These are phyloP conservation scores for Clitopilus passeckerianus DNA, from an alignment of 768 basidiomycete species.

Conservation along the genomic window DNA sequence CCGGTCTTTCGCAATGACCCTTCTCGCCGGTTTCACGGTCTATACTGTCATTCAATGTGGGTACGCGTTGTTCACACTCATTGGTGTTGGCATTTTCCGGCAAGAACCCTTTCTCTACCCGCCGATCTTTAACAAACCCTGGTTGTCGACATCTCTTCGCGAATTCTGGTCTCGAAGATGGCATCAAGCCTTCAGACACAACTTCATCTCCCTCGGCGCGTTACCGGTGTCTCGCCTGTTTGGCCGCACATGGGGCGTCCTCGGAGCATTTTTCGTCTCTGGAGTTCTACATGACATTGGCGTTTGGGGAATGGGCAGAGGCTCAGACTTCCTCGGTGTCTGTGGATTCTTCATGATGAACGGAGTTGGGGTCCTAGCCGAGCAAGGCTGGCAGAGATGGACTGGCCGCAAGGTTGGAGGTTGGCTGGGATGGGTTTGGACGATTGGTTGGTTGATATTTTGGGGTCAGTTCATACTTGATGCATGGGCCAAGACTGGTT, in stretches of 20 bases:
- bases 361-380: conserved; percentile 46
- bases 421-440: conserved; percentile 47
- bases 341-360: conserved; percentile 54
- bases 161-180: conserved; percentile 63
- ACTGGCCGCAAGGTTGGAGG: conserved; percentile 48
- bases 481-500: conserved; percentile 39
- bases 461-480: conserved; percentile 49
- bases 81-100: conserved; percentile 39
- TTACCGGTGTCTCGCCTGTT: conserved; percentile 34
- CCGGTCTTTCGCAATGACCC: conserved; percentile 39
- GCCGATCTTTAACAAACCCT: conserved; percentile 56
- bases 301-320: conserved; percentile 53
- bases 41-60: conserved; percentile 38
- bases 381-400: conserved; percentile 36
- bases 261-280: conserved; percentile 59
- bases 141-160: conserved; percentile 49
- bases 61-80: conserved; percentile 36
- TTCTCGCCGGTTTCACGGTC: conserved; percentile 36
- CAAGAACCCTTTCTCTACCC: conserved; percentile 58
- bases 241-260: conserved; percentile 42
- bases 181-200: conserved; percentile 64
- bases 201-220: conserved; percentile 48
- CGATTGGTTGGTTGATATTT: conserved; percentile 35
- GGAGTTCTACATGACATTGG: conserved; percentile 57
- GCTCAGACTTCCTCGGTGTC: conserved; percentile 36